Evolutionary conservation across 2,329 filamentous ascomycete genomes (phyloP), one percentile per base, ranked within the genome.

Genomic region (Colletotrichum eremochloae): DNA sequence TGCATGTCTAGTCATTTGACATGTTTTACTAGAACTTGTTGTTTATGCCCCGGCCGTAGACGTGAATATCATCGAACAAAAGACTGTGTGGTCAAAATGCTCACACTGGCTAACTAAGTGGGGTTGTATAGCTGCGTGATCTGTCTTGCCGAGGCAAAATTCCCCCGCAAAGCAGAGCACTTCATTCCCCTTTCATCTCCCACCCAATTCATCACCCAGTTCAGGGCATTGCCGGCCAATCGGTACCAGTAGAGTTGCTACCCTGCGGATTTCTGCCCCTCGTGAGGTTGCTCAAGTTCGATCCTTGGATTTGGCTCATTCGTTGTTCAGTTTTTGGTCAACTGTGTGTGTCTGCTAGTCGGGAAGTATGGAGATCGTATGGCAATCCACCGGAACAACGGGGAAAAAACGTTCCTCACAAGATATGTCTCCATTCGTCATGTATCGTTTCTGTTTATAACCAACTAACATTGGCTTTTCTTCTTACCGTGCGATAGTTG

Each of bases 401-500:
- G 29, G 36, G 7, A 42, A 3, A 5, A 64, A 64, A 44, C 62
- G 62, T 7, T 44, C 48, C 11, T 64, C 38, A 1, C 62, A 64
- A 64, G 62, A 64, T 64, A 55, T n/a, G 62, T 64, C 11, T 6
- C 14, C 2, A 4, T 12, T 7, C 3, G 9, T 3, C 15, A 29
- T 12, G 6, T 9, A 11, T 18, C 11, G 1, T 12, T 5, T 14
- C 14, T 3, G 2, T 4, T 14, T 9, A 24, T 7, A 38, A n/a
- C 6, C 2, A 12, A 20, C 56, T 70, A 31, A 69, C 61, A 18
- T 14, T 5, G 1, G 12, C 18, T 1, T 2, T 15, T 6, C 14
- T 12, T 12, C 38, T 36, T 38, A 76, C 75, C 75, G 2, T 76
- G 75, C 61, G 50, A 67, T 20, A 55, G 29, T n/a, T 76, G 75